Evolutionary conservation across 257 asterid genomes (phyloP).

Genomic region (Agastache rugosa): DNA sequence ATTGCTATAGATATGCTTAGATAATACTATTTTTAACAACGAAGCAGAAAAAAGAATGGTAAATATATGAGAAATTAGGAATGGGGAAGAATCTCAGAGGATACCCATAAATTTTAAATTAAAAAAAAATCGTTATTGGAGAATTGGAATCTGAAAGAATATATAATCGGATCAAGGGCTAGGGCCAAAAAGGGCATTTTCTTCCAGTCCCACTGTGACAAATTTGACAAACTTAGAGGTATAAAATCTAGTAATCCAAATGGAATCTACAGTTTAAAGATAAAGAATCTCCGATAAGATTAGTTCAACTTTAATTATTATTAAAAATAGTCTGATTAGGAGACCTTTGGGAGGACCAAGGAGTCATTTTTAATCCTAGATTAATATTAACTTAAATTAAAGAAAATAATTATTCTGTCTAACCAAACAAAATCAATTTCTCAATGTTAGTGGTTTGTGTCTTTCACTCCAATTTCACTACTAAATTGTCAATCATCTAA

Average conservation of each 20-base stretch:
- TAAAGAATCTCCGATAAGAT: constrained; percentile 42
- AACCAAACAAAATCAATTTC: constrained; percentile 13
- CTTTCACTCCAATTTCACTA: background rate
- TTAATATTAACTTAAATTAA: background rate
- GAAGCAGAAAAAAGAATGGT: background rate
- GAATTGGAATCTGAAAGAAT: constrained; percentile 38
- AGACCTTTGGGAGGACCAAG: constrained; percentile 34
- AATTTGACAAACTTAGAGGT: constrained; percentile 42
- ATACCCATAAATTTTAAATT: constrained; percentile 25
- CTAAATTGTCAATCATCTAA: constrained; percentile 22
- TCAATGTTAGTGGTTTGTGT: constrained; percentile 29
- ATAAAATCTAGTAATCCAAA: constrained; percentile 57
- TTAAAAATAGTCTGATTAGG: constrained; percentile 39
- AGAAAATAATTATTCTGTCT: background rate
- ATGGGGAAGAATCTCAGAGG: constrained; percentile 40
- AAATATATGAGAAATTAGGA: constrained; percentile 27
- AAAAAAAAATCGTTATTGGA: constrained; percentile 34
- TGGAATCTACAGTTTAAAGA: constrained; percentile 54
- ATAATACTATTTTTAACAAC: background rate
- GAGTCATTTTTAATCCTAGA: constrained; percentile 24
- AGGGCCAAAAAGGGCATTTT: constrained; percentile 32
- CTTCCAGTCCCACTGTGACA: constrained; percentile 5
- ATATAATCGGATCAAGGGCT: constrained; percentile 34
- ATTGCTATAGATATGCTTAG: background rate
- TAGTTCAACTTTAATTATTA: constrained; percentile 38